A percentile compares a stretch with the other conserved stretches of the same genome.
phyloP scores from a whole-genome alignment of 2,329 filamentous ascomycete genomes.

The Penicillium hesseltinei region DNA sequence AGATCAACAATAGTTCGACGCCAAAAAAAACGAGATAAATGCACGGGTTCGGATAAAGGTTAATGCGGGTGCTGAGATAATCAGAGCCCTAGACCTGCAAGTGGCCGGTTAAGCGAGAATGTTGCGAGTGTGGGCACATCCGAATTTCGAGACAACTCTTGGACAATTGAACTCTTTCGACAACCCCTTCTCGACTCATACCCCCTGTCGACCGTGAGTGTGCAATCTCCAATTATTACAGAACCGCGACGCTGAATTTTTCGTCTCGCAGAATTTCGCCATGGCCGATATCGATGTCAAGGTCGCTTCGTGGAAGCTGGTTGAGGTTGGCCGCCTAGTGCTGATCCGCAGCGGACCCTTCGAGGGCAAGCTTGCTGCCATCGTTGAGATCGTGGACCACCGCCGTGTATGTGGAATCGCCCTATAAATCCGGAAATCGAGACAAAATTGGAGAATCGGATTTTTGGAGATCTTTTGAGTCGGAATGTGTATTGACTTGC shows the following conservation, averaged over 20 bases:
- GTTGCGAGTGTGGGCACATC: conserved; percentile 38
- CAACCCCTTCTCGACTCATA: conserved; percentile 41
- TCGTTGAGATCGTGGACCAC: conserved; percentile 99
- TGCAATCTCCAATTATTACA: conserved; percentile 12
- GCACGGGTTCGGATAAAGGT: conserved; percentile 26
- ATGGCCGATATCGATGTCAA: conserved; percentile 82
- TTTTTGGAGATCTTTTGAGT: conserved; percentile 4
- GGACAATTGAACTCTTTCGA: conserved; percentile 32
- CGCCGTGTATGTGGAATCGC: conserved; percentile 77
- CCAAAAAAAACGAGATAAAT: conserved; percentile 26
- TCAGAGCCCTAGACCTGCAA: conserved; percentile 39
- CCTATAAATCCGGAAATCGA: conserved; percentile 11
- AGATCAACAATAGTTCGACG: not conserved
- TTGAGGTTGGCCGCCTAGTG: conserved; percentile 97
- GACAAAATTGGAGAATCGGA: conserved; percentile 9
- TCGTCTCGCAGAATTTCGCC: conserved; percentile 58
- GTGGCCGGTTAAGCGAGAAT: conserved; percentile 43
- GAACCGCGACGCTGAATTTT: conserved; percentile 27
- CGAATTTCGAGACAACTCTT: conserved; percentile 41
- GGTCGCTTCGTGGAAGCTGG: conserved; percentile 85
- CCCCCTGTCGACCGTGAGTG: conserved; percentile 45
- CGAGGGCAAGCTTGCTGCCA: conserved; percentile 82
- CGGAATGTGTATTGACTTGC: conserved; percentile 21
- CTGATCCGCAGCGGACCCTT: conserved; percentile 81
- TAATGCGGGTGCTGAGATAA: conserved; percentile 17